These are phyloP conservation scores for Pterulicium gracile DNA, from an alignment of 1,284 basidiomycete species.

Conservation along the genomic window DNA sequence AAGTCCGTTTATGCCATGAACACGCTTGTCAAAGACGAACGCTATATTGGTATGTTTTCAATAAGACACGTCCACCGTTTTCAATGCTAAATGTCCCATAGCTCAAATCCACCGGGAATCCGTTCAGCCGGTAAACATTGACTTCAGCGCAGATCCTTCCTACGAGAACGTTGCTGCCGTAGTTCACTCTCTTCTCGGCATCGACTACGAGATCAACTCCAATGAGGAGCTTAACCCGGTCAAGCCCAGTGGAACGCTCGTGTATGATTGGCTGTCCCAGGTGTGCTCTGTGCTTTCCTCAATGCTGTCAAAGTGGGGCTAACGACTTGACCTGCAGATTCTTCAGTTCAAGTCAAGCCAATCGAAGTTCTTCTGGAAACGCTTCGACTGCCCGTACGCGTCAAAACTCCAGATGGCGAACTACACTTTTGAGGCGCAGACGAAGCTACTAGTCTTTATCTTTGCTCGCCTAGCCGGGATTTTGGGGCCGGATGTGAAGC, in stretches of 20 bases:
- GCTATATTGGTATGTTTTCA: too few species aligned
- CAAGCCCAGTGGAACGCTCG: not conserved
- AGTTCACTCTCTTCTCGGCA: not conserved
- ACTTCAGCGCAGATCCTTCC: not conserved
- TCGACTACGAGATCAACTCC: not conserved
- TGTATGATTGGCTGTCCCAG: not conserved
- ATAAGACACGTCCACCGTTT: too few species aligned
- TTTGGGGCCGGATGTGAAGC: constrained; percentile 16
- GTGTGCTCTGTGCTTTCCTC: too few species aligned
- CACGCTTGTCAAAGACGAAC: too few species aligned
- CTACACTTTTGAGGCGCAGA: constrained; percentile 16
- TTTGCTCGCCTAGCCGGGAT: constrained; percentile 18
- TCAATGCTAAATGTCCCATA: too few species aligned
- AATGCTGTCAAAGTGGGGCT: too few species aligned
- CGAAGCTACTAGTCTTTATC: constrained; percentile 18
- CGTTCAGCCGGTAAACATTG: not conserved
- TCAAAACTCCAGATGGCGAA: constrained; percentile 18
- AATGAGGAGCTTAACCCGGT: not conserved
- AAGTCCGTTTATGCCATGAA: too few species aligned
- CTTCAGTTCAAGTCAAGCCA: not conserved
- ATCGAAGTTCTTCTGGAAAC: constrained; percentile 17
- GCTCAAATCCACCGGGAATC: too few species aligned
- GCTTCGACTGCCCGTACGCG: constrained; percentile 16
- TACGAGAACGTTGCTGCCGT: not conserved
- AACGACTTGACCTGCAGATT: too few species aligned